Base-by-base conservation (phyloP, 306 rosid species). In the Sicyos edulis region DNA sequence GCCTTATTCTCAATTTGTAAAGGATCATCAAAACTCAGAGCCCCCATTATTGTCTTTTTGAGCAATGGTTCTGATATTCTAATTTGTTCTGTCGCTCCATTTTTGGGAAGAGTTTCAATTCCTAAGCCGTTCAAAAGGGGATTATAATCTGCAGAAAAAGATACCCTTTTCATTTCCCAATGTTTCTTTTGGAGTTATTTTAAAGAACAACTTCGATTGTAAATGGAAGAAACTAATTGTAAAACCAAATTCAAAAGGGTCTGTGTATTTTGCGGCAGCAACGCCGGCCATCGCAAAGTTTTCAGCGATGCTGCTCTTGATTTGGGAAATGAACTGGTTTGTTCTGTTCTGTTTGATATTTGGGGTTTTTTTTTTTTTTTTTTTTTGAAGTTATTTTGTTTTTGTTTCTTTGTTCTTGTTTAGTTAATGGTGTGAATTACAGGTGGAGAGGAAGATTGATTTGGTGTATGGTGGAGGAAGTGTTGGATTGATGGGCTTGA, bases 391-490 rank as follows among this genome's bases (percentile, higher is more conserved):
- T 10, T 19, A 9, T 17, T 20, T 19, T 12, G 72, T 6, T 66
- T 15, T 69, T 24, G 24, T 68, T 69, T 24, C 20, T 1, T 56
- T 10, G 19, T 54, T 53, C 12, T 12, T 32, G 2, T 54, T 54
- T 20, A 42, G 70, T 53, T 10, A 12, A 32, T 77, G 82, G 42
- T 19, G 54, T 78, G 68, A 40, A 69, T 85, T 78, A 42, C 91
- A 92, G 97, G 96, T 88, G 54, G 75, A 83, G 82, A 74, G 91
- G 89, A 88, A 79, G 82, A 85, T 89, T 83, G 88, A 86, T 84
- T 82, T 92, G 88, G 97, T 89, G 63, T 92, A 92, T 69, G 96
- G 97, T 76, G 96, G 97, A 10, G 97, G 97, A 80, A 88, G 95
- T 77, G 79, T 89, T 2, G 97, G 97, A 54, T 77, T 92, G 75